Base-by-base conservation (phyloP, 2,329 filamentous ascomycete genomes). In the Fusarium liriodendri region DNA sequence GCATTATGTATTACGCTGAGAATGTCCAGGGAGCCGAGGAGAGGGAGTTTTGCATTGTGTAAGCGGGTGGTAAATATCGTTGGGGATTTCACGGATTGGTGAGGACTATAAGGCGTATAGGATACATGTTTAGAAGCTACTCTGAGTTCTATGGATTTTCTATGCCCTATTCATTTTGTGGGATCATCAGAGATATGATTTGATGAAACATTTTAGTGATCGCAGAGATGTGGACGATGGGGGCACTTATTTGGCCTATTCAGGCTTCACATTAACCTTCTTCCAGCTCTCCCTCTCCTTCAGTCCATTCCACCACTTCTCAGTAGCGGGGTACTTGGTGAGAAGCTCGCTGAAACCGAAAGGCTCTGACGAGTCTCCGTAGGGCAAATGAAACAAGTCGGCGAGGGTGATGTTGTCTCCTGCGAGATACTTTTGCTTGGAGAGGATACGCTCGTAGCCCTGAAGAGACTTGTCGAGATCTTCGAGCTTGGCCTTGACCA, bases 241-340 rank as follows among this genome's bases (percentile, higher is more conserved):
- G 20, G 25, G 11, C 27, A 2, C 4, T 32, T 32, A 20, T 18
- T 54, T 32, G 1, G 27, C 18, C 18, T 20, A 11, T 8, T 11
- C 45, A 8, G 16, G 45, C 8, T 27, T 27, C 27, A 20, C 47
- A 3, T 37, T 57, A 3, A 33, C 57, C 42, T 38, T 57, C 32
- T 63, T 67, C 64, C 64, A 67, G 10, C 58, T 63, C 10, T 67
- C 58, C 16, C 64, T 47, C 25, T 50, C 47, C 22, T 67, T 61
- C 10, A 67, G 38, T 6, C 35, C 38, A 18, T 47, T 50, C 22
- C 47, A 47, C 64, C 64, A 67, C 16, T 52, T 38, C 32, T 62
- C 42, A 6, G 62, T 61, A 29, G 60, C 40, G 1, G 64, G 58
- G 14, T 62, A 63, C 47, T 67, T 67, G 18, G 50, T 6, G 1